phyloP scores from a whole-genome alignment of 2,329 filamentous ascomycete species.

The Herpotrichia juniperi region DNA sequence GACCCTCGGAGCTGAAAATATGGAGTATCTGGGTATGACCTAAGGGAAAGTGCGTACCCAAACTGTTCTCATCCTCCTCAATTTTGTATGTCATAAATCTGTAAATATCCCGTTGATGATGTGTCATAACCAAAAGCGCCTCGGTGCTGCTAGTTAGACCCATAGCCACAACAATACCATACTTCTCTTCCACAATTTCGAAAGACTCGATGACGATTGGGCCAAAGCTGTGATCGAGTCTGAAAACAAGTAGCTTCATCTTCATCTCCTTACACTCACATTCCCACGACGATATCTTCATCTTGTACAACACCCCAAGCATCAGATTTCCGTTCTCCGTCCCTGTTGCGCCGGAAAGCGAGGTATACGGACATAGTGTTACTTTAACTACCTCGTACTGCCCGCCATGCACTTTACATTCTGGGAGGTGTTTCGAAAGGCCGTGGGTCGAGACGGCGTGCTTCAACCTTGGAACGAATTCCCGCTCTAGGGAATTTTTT shows the following conservation, averaged over 20 bases:
- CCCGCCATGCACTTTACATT: neutral
- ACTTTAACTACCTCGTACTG: slow-evolving; percentile 15
- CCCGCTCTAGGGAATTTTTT: neutral
- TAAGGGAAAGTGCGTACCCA: neutral
- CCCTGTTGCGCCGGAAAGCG: neutral
- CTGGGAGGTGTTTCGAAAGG: slow-evolving; percentile 4
- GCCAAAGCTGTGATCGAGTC: slow-evolving; percentile 13
- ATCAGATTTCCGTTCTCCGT: neutral
- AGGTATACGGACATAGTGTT: neutral
- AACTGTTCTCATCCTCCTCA: neutral
- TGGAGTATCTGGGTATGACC: too few species aligned
- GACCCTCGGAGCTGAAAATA: too few species aligned
- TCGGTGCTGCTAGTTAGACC: slow-evolving; percentile 6
- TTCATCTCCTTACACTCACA: neutral
- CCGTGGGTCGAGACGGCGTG: slow-evolving; percentile 14
- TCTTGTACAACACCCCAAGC: neutral
- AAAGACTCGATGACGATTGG: slow-evolving; percentile 10
- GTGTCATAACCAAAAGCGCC: neutral
- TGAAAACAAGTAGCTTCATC: slow-evolving; percentile 14
- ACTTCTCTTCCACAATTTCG: slow-evolving; percentile 1
- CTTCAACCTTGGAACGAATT: neutral
- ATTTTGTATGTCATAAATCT: slow-evolving; percentile 9
- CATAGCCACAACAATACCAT: slow-evolving; percentile 9
- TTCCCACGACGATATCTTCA: neutral
- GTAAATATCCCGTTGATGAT: neutral